Evolutionary conservation across 2,329 filamentous ascomycete species (phyloP).

Genomic region (Trichoderma koningiopsis): DNA sequence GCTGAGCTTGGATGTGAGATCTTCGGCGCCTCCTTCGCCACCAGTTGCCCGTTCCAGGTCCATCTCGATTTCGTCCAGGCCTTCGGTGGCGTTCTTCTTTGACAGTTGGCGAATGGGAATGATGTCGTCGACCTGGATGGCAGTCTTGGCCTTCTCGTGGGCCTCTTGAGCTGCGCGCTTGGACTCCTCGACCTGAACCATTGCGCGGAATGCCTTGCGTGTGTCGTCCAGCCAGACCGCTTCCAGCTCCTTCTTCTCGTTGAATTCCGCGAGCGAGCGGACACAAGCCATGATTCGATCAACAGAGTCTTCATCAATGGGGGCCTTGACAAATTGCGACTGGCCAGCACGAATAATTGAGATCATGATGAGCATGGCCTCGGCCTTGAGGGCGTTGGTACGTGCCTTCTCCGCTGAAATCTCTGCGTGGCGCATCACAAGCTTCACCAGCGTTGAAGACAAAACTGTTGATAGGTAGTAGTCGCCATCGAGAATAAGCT

Average conservation of each 20-base stretch:
- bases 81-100: constrained; percentile 84
- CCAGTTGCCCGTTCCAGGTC: constrained; percentile 94
- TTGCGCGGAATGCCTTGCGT: constrained; percentile 90
- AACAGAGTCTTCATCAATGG: constrained; percentile 97
- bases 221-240: constrained; percentile 93
- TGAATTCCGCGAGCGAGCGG: constrained; percentile 86
- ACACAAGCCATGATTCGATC: constrained; percentile 98
- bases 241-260: constrained; percentile 86
- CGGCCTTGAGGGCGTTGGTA: constrained; percentile 90
- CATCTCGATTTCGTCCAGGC: constrained; percentile 80
- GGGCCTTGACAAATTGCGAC: constrained; percentile 97
- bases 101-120: constrained; percentile 90
- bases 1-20: constrained; percentile 90
- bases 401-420: constrained; percentile 83
- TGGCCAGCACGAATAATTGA: constrained; percentile 97
- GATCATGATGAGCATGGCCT: constrained; percentile 99
- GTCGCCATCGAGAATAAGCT: constrained; percentile 94
- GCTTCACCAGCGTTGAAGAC: constrained; percentile 93
- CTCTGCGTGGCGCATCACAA: constrained; percentile 96
- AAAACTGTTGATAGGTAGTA: constrained; percentile 95
- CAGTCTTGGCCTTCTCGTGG: constrained; percentile 87
- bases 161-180: constrained; percentile 96
- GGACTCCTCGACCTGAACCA: constrained; percentile 97
- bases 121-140: constrained; percentile 93
- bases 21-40: constrained; percentile 79